Base-by-base conservation (phyloP, 768 basidiomycete species). In the Calocybe gangraenosa region DNA sequence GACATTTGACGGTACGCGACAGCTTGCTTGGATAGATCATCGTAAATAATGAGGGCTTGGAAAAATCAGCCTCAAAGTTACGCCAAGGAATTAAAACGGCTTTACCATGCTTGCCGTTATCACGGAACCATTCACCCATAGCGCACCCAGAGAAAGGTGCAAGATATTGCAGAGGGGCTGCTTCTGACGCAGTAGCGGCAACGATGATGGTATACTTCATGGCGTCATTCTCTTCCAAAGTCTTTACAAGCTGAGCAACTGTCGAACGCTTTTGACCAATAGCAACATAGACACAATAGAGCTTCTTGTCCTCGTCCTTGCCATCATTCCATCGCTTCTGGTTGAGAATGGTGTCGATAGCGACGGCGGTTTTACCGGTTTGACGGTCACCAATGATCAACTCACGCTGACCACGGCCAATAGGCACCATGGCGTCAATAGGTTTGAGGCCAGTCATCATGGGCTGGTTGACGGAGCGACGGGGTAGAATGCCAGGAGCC, bases 61-160 rank as follows among this genome's bases (percentile, higher is more conserved):
- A 5, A 6, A 28, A 33, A 51, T 15, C 45, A 45, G 19, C 7
- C 45, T 17, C 40, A 60, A 50, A 37, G 42, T 37, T 52, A 28
- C 15, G 17, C 13, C 3, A 25, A 18, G 5, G 23, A 13, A 37
- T 14, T 8, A 40, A 25, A 35, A 25, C 10, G 10, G 17, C 38
- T 37, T 44, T 60, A 87, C 87, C 94, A 71, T 99, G 96, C 76
- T 95, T 97, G 76, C 93, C 95, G 68, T 99, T 99, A 75, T 99
- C 96, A 73, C 92, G 90, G 96, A 99, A 99, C 95, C 95, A 99
- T 75, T 99, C 96, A 67, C 96, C 96, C 93, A 99, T 99, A 61
- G 96, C 96, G 71, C 92, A 95, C 53, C 96, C 96, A 57, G 96
- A 95, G 92, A 99, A 99, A 57, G 96, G 96, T 61, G 96, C 96